phyloP scores from a whole-genome alignment of 2,329 filamentous ascomycete genomes.

The Fusarium sp. region DNA sequence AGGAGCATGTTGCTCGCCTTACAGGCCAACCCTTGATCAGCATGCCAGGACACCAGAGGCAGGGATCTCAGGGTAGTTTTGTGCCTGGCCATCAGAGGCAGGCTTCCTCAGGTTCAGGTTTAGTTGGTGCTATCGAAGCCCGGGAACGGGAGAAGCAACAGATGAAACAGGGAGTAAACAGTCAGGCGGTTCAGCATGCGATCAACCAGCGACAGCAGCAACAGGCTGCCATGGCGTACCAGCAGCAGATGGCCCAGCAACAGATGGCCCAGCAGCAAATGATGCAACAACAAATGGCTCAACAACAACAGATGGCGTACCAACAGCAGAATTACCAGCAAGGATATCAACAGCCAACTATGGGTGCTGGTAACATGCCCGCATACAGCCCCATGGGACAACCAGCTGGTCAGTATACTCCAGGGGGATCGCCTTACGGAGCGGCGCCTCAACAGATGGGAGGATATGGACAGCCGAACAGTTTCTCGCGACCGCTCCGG shows the following conservation, averaged over 20 bases:
- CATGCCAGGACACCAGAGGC: conserved; percentile 67
- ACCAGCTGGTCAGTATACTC: conserved; percentile 38
- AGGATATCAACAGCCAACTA: conserved; percentile 41
- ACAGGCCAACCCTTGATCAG: conserved; percentile 83
- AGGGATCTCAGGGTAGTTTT: conserved; percentile 64
- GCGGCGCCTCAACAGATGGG: conserved; percentile 39
- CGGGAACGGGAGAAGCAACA: conserved; percentile 82
- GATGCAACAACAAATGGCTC: conserved; percentile 43
- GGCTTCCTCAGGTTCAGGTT: conserved; percentile 66
- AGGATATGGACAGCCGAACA: conserved; percentile 39
- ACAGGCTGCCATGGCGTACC: conserved; percentile 30
- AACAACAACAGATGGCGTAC: conserved; percentile 51
- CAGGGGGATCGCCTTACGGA: conserved; percentile 40
- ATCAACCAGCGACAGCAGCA: conserved; percentile 40
- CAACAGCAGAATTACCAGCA: conserved; percentile 47
- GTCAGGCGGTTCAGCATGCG: conserved; percentile 41
- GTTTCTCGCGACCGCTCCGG: conserved; percentile 52
- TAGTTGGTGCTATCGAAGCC: conserved; percentile 83
- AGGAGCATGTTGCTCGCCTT: conserved; percentile 86
- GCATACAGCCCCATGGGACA: conserved; percentile 45
- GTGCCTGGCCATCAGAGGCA: conserved; percentile 67
- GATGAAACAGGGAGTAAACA: conserved; percentile 74
- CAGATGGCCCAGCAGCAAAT: conserved; percentile 47
- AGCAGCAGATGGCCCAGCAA: conserved; percentile 66
- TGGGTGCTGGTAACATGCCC: conserved; percentile 44